Base-by-base conservation (phyloP, 345 rosid species). In the Toxicodendron radicans region DNA sequence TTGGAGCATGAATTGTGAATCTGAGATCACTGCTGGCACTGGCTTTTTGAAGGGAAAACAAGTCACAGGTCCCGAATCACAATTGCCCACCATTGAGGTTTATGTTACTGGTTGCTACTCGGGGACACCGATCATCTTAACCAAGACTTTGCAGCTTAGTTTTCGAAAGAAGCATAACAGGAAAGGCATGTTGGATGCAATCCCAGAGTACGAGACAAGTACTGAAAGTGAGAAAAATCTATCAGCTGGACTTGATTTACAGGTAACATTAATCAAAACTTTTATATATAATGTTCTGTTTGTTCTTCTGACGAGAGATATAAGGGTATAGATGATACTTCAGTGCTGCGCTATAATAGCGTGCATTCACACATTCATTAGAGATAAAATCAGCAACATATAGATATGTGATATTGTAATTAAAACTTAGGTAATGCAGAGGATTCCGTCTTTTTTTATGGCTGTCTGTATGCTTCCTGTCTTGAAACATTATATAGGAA, bases 1-100 rank as follows among this genome's bases (percentile, higher is more conserved):
- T 20, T 95, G 99, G 99, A 84, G 64, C 65, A 89, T 95, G 94
- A 84, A 84, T 46, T 93, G 98, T 81, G 92, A 91, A 75, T 82
- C 93, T 3, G 83, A 82, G 41, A 82, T 84, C 57, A 80, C 79
- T 38, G 75, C 87, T 27, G 86, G 83, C 54, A 64, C 85, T 48
- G 83, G 94, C 76, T 91, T 93, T 84, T 78, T 89, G 81, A 95
- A 84, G 82, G 95, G 85, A 70, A 90, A 86, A 73, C 84, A 83
- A 13, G 54, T 62, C 78, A 68, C 76, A 46, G 85, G 85, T 73
- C 81, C 84, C 0, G 91, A 91, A 72, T 82, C 78, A 20, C 82
- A 79, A 14, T 71, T 75, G 43, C 90, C 95, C 8, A 83, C 84
- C 71, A 77, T 95, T 75, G 98, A 95, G 85, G 99, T 95, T 53